Percentiles rank a stretch among this genome's conserved stretches.
phyloP scores from a whole-genome alignment of 805 yeast species.

The Lipomyces mesembrius region DNA sequence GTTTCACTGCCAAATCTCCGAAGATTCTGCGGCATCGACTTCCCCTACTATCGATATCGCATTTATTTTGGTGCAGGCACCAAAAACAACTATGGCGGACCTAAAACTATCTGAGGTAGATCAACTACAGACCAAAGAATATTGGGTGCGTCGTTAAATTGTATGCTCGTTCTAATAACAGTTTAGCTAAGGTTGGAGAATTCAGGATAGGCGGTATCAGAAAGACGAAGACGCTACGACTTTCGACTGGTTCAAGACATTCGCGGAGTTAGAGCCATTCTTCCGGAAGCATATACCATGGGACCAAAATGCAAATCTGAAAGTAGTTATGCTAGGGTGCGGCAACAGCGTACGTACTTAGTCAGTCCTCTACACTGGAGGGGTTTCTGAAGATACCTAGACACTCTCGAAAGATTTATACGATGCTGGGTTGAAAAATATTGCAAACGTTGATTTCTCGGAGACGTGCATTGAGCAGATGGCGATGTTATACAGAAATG shows the following conservation, averaged over 20 bases:
- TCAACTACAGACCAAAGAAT: constrained; percentile 39
- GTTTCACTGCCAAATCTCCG: not conserved
- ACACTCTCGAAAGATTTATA: constrained; percentile 40
- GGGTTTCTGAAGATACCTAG: constrained; percentile 7
- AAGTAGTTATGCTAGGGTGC: constrained; percentile 41
- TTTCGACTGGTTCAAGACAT: constrained; percentile 43
- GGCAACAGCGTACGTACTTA: constrained; percentile 37
- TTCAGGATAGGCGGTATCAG: constrained; percentile 38
- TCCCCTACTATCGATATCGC: not conserved
- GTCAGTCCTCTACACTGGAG: not conserved
- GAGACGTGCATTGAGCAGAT: constrained; percentile 39
- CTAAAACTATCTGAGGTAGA: constrained; percentile 38
- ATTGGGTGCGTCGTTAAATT: constrained; percentile 36
- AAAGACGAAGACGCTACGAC: constrained; percentile 33
- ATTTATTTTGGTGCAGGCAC: not conserved
- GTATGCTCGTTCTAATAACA: not conserved
- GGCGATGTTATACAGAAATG: constrained; percentile 24
- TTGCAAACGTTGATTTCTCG: constrained; percentile 40
- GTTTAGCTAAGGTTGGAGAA: not conserved
- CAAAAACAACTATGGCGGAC: constrained; percentile 32
- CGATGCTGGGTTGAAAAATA: constrained; percentile 37
- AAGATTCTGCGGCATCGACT: not conserved
- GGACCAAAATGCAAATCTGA: constrained; percentile 7
- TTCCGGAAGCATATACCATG: constrained; percentile 28
- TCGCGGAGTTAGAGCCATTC: constrained; percentile 35